phyloP scores from a whole-genome alignment of 805 yeast species.

The Yamadazyma endophytica region DNA sequence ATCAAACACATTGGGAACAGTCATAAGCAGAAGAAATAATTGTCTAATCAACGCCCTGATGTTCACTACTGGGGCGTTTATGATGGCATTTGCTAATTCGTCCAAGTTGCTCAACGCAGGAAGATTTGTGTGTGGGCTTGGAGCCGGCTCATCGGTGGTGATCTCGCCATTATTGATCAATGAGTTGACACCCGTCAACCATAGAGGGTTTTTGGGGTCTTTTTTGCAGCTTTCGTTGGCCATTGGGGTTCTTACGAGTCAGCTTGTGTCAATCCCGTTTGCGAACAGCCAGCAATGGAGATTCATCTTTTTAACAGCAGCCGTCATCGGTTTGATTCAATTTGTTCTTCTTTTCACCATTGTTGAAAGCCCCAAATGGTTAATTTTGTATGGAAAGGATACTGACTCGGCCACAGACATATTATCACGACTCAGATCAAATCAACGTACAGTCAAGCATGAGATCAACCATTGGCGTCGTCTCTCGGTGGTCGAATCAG shows the following conservation, averaged over 20 bases:
- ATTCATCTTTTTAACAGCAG: conserved; percentile 23
- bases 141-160: conserved; percentile 37
- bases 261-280: conserved; percentile 27
- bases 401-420: conserved; percentile 23
- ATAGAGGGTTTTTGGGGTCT: conserved; percentile 39
- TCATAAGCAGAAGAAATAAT: conserved; percentile 21
- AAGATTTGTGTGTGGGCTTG: conserved; percentile 32
- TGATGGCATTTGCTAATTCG: conserved; percentile 22
- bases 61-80: conserved; percentile 23
- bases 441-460: conserved; percentile 21
- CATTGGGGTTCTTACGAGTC: conserved; percentile 33
- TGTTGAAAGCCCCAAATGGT: conserved; percentile 41
- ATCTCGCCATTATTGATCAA: conserved; percentile 38
- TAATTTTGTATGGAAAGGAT: conserved; percentile 27
- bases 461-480: conserved; percentile 37
- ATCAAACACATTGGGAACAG: conserved; percentile 16
- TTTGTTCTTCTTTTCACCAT: conserved; percentile 29
- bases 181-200: conserved; percentile 36
- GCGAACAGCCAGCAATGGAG: conserved; percentile 38
- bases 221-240: conserved; percentile 36
- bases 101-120: conserved; percentile 21
- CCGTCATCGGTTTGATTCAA: conserved; percentile 21
- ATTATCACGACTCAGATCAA: conserved; percentile 25
- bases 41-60: conserved; percentile 18
- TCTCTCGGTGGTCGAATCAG: conserved; percentile 12